These are phyloP conservation scores for Pyrenophora graminea DNA, from an alignment of 2,329 filamentous ascomycete genomes.

Conservation along the genomic window DNA sequence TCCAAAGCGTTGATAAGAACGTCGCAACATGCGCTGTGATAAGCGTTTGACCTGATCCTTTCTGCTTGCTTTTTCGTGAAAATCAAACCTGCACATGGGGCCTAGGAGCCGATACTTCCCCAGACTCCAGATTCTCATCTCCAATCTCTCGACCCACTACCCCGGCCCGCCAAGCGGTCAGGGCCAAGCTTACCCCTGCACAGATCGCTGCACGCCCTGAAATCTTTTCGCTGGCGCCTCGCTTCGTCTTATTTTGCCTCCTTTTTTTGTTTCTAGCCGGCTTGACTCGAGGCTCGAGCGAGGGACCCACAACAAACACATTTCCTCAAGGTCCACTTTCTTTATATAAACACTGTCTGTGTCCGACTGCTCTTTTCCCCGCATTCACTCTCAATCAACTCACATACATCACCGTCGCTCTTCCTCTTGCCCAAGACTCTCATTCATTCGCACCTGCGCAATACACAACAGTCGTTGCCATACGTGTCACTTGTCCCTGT, in stretches of 20 bases:
- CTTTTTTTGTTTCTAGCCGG: slow-evolving; percentile 3
- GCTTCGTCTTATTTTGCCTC: slow-evolving; percentile 18
- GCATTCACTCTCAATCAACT: slow-evolving; percentile 2
- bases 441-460: background rate
- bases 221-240: slow-evolving; percentile 8
- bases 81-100: too few species aligned
- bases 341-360: slow-evolving; percentile 15
- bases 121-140: background rate
- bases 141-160: background rate
- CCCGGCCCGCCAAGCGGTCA: slow-evolving; percentile 4
- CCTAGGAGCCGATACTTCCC: background rate
- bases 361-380: slow-evolving; percentile 11
- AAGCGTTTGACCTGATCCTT: too few species aligned
- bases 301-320: slow-evolving; percentile 7
- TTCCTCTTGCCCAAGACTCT: background rate
- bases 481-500: slow-evolving; percentile 2
- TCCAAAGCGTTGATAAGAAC: background rate
- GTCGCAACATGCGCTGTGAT: too few species aligned
- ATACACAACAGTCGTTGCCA: slow-evolving; percentile 3
- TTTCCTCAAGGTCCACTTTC: slow-evolving; percentile 12
- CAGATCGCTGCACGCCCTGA: slow-evolving; percentile 24
- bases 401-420: slow-evolving; percentile 4
- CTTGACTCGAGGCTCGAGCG: background rate
- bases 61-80: too few species aligned
- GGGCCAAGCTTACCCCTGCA: slow-evolving; percentile 11